Evolutionary conservation across 1,284 basidiomycete species (phyloP).

Genomic region (Apiotrichum sp.): DNA sequence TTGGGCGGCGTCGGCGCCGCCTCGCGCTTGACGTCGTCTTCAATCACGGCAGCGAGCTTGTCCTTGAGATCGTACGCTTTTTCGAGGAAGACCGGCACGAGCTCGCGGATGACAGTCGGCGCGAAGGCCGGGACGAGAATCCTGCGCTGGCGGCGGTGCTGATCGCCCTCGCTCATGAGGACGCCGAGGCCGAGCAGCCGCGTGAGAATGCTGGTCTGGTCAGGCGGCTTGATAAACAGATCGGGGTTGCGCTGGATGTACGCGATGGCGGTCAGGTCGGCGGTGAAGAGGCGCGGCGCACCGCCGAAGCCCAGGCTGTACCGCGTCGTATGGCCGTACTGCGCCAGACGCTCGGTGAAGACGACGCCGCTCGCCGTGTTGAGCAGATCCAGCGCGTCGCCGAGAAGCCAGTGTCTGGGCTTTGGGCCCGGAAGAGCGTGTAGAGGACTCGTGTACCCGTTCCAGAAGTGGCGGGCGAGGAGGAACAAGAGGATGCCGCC

Average conservation of each 20-base stretch:
- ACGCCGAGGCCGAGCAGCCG: conserved; percentile 16
- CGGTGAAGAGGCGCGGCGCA: conserved; percentile 51
- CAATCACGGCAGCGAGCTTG: conserved; percentile 2
- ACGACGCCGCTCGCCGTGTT: background rate
- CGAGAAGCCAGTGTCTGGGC: background rate
- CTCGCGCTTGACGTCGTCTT: conserved; percentile 4
- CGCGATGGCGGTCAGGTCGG: conserved; percentile 56
- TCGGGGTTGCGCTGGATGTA: conserved; percentile 59
- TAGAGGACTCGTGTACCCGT: background rate
- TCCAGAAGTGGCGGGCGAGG: background rate
- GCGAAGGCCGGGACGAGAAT: conserved; percentile 49
- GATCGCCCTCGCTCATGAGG: conserved; percentile 47
- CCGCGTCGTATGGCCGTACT: background rate
- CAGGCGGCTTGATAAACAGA: conserved; percentile 61
- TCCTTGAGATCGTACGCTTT: conserved; percentile 55
- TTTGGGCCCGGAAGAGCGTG: background rate
- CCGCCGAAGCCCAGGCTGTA: background rate
- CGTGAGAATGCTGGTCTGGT: conserved; percentile 28
- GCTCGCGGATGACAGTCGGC: conserved; percentile 32
- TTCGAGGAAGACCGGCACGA: conserved; percentile 59
- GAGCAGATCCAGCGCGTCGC: background rate
- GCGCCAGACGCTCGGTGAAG: background rate
- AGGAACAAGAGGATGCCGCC: background rate
- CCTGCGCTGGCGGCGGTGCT: conserved; percentile 53
- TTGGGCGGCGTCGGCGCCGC: conserved; percentile 2